These are phyloP conservation scores for Acrodontium crateriforme DNA, from an alignment of 2,329 filamentous ascomycete genomes.

Conservation along the genomic window DNA sequence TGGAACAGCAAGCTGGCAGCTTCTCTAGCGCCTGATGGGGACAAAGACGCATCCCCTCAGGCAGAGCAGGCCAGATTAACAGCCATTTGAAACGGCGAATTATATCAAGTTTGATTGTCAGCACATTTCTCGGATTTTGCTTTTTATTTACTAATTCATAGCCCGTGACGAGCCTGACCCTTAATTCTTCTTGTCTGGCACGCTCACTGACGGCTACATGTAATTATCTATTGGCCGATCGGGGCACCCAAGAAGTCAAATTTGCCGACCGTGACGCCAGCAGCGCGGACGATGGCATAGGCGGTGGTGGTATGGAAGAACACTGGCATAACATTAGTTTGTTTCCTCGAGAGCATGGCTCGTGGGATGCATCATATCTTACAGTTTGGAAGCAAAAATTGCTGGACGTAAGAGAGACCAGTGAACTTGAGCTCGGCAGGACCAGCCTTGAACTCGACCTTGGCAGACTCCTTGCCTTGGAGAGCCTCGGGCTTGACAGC, in stretches of 20 bases:
- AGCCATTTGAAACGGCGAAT: too few relatives aligned
- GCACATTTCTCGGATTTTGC: too few relatives aligned
- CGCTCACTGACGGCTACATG: too few relatives aligned
- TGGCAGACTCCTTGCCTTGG: conserved; percentile 28
- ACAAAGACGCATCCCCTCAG: too few relatives aligned
- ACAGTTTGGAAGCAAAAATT: conserved; percentile 3
- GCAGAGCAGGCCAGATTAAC: too few relatives aligned
- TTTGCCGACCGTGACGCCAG: conserved; percentile 51
- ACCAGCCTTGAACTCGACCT: conserved; percentile 25
- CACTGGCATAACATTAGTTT: conserved; percentile 18
- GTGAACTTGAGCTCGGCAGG: conserved; percentile 26
- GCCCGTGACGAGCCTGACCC: too few relatives aligned
- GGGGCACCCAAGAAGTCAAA: conserved; percentile 34
- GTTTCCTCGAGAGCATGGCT: conserved; percentile 2
- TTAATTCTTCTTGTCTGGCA: too few relatives aligned
- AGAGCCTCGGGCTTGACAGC: conserved; percentile 28
- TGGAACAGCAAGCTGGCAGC: too few relatives aligned
- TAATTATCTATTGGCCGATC: too few relatives aligned
- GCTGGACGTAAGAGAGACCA: conserved; percentile 32
- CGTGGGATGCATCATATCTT: background rate
- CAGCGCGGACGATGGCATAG: conserved; percentile 47
- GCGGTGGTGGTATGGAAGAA: conserved; percentile 49
- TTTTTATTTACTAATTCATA: too few relatives aligned
- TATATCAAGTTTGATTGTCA: too few relatives aligned
- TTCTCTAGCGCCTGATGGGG: too few relatives aligned